These are phyloP conservation scores for Mitragyna speciosa DNA, from an alignment of 257 asterid species.

Conservation along the genomic window DNA sequence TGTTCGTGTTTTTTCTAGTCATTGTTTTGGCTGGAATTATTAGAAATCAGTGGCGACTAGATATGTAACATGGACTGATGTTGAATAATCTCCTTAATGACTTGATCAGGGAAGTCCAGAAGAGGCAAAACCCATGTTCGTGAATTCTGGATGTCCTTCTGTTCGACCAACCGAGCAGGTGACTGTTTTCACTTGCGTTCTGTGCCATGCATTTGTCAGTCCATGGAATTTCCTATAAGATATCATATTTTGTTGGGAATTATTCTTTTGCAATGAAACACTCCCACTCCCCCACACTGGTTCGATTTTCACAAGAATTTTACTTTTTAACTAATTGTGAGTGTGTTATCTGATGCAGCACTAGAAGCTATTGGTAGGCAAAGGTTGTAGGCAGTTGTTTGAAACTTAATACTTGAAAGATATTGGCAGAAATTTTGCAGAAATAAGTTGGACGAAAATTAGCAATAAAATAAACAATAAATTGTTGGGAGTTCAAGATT, in stretches of 20 bases:
- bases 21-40: neutral
- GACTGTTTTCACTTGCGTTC: constrained; percentile 4
- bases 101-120: constrained; percentile 33
- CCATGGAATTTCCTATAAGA: neutral
- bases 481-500: too few species aligned
- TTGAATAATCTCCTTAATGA: neutral
- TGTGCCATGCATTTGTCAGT: neutral
- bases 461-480: too few species aligned
- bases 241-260: neutral
- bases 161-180: constrained; percentile 33
- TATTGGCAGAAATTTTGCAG: too few species aligned
- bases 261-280: neutral
- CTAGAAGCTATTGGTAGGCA: too few species aligned
- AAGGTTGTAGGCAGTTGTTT: too few species aligned
- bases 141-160: constrained; percentile 28
- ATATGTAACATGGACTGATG: neutral
- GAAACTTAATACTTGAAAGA: too few species aligned
- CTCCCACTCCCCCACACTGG: neutral
- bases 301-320: neutral
- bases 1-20: neutral
- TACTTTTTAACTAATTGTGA: neutral
- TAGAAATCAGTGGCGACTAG: neutral
- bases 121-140: constrained; percentile 20
- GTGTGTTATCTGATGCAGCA: too few species aligned
- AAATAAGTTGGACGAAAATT: too few species aligned